A percentile compares a stretch with the other conserved stretches of the same genome.
phyloP scores from a whole-genome alignment of 345 rosid genomes.

The Kandelia obovata region DNA sequence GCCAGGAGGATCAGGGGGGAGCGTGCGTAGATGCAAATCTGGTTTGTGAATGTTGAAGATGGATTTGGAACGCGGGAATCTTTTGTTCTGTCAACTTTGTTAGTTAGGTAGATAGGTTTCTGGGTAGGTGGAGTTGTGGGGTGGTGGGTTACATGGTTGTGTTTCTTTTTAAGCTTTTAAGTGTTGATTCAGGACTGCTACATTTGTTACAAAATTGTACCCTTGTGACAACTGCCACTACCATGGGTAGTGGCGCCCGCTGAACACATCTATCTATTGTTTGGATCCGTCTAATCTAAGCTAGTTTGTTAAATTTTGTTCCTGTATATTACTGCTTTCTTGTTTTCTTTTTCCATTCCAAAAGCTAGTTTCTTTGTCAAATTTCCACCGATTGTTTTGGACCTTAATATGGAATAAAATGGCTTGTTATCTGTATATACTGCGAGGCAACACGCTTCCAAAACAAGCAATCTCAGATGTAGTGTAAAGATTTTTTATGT shows the following conservation, averaged over 20 bases:
- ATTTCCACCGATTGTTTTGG: not conserved
- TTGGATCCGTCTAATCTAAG: not conserved
- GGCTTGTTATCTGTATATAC: no score
- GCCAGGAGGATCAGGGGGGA: slow-evolving; percentile 22
- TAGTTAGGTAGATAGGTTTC: not conserved
- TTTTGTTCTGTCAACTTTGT: not conserved
- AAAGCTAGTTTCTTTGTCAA: not conserved
- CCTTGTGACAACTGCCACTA: not conserved
- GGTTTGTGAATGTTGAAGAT: not conserved
- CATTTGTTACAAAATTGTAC: not conserved
- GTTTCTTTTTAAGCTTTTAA: not conserved
- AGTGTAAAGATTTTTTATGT: no score
- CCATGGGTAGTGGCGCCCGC: not conserved
- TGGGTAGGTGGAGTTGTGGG: not conserved
- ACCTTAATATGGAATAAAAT: no score
- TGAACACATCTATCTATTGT: not conserved
- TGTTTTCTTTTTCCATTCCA: no score
- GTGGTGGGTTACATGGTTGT: not conserved
- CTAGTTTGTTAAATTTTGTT: not conserved
- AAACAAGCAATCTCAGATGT: no score
- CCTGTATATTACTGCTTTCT: not conserved
- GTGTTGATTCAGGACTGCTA: not conserved
- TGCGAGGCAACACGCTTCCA: no score
- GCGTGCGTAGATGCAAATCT: slow-evolving; percentile 12
- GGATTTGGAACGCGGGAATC: not conserved